These are phyloP conservation scores for Alternaria sp. DNA, from an alignment of 2,329 filamentous ascomycete species.

Conservation along the genomic window DNA sequence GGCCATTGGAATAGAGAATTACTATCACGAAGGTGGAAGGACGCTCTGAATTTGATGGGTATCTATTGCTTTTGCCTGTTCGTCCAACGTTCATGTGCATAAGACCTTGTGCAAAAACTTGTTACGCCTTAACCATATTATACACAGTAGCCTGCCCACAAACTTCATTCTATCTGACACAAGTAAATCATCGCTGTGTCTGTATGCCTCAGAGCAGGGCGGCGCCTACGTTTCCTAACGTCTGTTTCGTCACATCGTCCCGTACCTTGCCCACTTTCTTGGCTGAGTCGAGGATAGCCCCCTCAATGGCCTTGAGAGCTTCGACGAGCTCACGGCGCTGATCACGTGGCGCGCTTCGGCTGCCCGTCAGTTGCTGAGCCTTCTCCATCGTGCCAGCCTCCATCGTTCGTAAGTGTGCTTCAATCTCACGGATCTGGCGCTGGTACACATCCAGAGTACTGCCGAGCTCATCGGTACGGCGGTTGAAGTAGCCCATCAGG, in stretches of 20 bases:
- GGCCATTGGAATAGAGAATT: not conserved
- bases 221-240: conserved; percentile 46
- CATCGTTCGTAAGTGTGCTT: conserved; percentile 59
- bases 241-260: conserved; percentile 58
- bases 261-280: conserved; percentile 58
- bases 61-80: conserved; percentile 20
- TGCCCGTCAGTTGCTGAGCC: conserved; percentile 53
- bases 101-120: not conserved
- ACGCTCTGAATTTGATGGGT: conserved; percentile 16
- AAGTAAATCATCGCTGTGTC: not conserved
- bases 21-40: not conserved
- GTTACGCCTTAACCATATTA: not conserved
- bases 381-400: conserved; percentile 56
- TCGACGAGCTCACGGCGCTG: conserved; percentile 57
- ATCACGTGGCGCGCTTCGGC: conserved; percentile 46
- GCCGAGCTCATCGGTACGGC: conserved; percentile 52
- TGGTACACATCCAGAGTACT: conserved; percentile 53
- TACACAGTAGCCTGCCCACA: not conserved
- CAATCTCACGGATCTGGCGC: conserved; percentile 57
- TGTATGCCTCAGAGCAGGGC: conserved; percentile 32
- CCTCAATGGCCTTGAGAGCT: conserved; percentile 59
- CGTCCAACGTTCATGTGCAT: not conserved
- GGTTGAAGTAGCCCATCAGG: conserved; percentile 58
- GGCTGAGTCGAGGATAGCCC: conserved; percentile 59
- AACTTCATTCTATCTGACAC: not conserved